Percentiles rank a stretch among this genome's conserved stretches.
phyloP scores from a whole-genome alignment of 148 eudicot genomes.

The Rhododendron ferrugineum region DNA sequence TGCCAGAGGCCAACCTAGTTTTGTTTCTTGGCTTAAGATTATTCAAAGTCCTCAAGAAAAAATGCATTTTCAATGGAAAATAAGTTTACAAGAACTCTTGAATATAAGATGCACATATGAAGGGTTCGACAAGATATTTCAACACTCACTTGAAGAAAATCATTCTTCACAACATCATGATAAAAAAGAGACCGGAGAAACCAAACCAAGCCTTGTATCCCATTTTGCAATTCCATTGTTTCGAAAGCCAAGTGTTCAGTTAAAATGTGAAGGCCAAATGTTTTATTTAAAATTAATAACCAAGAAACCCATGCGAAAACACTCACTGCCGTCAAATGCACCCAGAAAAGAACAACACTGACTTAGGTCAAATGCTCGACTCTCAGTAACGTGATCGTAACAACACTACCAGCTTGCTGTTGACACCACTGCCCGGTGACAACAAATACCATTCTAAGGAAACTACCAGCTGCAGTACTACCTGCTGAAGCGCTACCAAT shows the following conservation, averaged over 20 bases:
- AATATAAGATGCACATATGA: neutral
- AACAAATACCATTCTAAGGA: neutral
- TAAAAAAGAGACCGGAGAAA: neutral
- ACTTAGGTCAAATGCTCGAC: neutral
- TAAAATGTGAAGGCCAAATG: neutral
- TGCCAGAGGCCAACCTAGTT: neutral
- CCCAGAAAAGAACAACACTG: neutral
- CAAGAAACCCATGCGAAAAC: neutral
- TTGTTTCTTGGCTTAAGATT: neutral
- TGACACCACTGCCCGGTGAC: neutral
- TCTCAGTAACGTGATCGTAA: neutral
- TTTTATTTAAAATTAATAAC: neutral
- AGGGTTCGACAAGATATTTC: neutral
- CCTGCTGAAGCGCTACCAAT: neutral
- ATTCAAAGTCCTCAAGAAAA: neutral
- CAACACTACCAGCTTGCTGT: neutral
- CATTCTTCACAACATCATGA: neutral
- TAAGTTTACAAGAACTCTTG: neutral
- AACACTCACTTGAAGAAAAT: neutral
- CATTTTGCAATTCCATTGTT: neutral
- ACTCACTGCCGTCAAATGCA: neutral
- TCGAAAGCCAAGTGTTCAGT: neutral
- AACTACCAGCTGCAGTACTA: constrained; percentile 3
- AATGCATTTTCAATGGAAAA: neutral
- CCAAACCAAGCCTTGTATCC: neutral